phyloP scores from a whole-genome alignment of 352 stramenopile species.

The Phytophthora cactorum region DNA sequence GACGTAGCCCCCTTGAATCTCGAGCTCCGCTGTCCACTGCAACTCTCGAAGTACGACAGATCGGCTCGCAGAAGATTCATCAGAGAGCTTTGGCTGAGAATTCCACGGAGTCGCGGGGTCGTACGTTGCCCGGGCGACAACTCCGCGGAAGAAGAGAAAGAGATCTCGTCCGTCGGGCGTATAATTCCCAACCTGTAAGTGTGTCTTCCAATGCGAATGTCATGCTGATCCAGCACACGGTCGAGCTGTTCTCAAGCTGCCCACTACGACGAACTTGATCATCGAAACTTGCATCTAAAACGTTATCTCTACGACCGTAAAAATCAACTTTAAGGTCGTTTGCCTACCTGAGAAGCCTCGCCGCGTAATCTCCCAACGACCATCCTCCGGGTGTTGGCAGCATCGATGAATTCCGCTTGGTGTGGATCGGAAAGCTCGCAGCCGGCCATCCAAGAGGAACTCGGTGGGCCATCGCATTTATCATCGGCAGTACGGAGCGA shows the following conservation, averaged over 20 bases:
- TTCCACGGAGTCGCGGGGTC: background rate
- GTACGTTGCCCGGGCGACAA: conserved; percentile 4
- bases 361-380: conserved; percentile 1
- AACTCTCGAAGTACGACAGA: conserved; percentile 11
- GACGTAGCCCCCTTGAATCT: conserved; percentile 23
- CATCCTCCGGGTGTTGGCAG: background rate
- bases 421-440: conserved; percentile 2
- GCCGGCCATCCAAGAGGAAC: conserved; percentile 1
- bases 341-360: background rate
- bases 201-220: conserved; percentile 13
- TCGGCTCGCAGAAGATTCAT: conserved; percentile 5
- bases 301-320: conserved; percentile 4
- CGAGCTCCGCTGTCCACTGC: conserved; percentile 7
- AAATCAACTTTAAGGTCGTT: conserved; percentile 2
- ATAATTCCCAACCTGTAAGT: background rate
- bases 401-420: conserved; percentile 4
- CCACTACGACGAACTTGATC: background rate
- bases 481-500: conserved; percentile 1
- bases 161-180: background rate
- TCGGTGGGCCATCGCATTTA: background rate
- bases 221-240: conserved; percentile 8
- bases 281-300: background rate
- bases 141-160: conserved; percentile 14
- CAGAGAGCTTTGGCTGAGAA: conserved; percentile 1
- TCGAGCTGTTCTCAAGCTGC: background rate